Percentiles rank a stretch among this genome's conserved stretches.
These are phyloP conservation scores for Cyberlindnera maritima DNA, from an alignment of 805 yeast species.

Conservation along the genomic window DNA sequence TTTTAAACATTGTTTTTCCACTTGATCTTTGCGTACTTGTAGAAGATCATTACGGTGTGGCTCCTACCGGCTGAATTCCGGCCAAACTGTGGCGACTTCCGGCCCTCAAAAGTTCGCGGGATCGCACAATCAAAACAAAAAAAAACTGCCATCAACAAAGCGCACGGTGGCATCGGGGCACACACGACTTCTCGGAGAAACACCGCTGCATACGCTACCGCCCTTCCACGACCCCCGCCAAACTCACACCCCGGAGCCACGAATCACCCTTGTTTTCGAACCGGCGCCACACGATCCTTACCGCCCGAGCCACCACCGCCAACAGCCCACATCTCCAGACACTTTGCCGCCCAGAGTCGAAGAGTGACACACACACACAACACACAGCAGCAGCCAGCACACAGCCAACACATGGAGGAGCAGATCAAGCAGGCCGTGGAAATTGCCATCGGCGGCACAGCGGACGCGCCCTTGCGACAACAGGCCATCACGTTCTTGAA, in stretches of 20 bases:
- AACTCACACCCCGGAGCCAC: not conserved
- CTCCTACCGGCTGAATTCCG: not conserved
- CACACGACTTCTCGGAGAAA: not conserved
- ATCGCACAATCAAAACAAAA: slow-evolving; percentile 12
- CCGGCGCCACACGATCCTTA: not conserved
- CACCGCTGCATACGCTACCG: not conserved
- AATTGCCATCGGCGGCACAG: slow-evolving; percentile 29
- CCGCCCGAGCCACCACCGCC: not conserved
- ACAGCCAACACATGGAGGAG: slow-evolving; percentile 11
- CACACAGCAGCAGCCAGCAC: not conserved
- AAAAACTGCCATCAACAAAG: slow-evolving; percentile 4
- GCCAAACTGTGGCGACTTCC: not conserved
- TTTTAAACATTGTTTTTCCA: too few species aligned
- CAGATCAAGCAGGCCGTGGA: slow-evolving; percentile 32
- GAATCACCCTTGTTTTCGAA: not conserved
- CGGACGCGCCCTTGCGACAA: slow-evolving; percentile 24
- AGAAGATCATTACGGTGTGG: not conserved
- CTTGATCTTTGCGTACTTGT: too few species aligned
- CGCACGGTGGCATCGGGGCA: not conserved
- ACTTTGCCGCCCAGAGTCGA: not conserved
- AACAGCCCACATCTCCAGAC: not conserved
- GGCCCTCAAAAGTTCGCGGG: not conserved
- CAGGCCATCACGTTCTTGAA: slow-evolving; percentile 44
- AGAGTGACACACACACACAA: not conserved
- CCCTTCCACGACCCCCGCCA: not conserved